Conservation (phyloP, 208 protist species). For the Trypanosoma melophagium region DNA sequence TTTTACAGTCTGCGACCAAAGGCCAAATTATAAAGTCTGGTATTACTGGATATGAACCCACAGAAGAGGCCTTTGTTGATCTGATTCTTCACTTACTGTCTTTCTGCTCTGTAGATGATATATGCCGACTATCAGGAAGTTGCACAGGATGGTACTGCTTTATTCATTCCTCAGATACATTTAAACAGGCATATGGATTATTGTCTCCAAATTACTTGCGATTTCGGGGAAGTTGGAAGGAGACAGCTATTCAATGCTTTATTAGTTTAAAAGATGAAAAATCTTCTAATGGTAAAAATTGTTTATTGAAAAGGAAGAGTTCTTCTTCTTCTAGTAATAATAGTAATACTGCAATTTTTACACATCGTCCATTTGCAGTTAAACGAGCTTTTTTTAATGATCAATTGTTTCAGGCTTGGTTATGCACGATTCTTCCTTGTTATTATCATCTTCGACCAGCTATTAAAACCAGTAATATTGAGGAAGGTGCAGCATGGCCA, state of each 20-base stretch:
- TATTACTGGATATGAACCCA: conserved; percentile 29
- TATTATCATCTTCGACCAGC: conserved; percentile 62
- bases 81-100: conserved; percentile 64
- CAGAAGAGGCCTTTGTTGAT: conserved; percentile 74
- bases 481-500: conserved; percentile 20
- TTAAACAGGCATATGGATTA: conserved; percentile 68
- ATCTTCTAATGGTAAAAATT: conserved; percentile 23
- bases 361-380: conserved; percentile 60
- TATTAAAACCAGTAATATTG: neutral
- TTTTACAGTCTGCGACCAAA: conserved; percentile 39
- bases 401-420: conserved; percentile 85
- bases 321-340: neutral
- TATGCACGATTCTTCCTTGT: conserved; percentile 84
- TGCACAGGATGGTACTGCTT: conserved; percentile 84
- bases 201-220: conserved; percentile 55
- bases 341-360: neutral
- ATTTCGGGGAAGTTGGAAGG: conserved; percentile 75
- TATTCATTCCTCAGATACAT: conserved; percentile 78
- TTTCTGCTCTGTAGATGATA: conserved; percentile 59
- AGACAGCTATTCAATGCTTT: conserved; percentile 69
- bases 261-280: conserved; percentile 15
- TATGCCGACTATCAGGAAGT: conserved; percentile 67
- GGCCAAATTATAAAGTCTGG: conserved; percentile 36
- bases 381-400: conserved; percentile 74
- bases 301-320: conserved; percentile 5